Base-by-base conservation (phyloP, 805 yeast genomes). In the Blastobotrys terrestris region DNA sequence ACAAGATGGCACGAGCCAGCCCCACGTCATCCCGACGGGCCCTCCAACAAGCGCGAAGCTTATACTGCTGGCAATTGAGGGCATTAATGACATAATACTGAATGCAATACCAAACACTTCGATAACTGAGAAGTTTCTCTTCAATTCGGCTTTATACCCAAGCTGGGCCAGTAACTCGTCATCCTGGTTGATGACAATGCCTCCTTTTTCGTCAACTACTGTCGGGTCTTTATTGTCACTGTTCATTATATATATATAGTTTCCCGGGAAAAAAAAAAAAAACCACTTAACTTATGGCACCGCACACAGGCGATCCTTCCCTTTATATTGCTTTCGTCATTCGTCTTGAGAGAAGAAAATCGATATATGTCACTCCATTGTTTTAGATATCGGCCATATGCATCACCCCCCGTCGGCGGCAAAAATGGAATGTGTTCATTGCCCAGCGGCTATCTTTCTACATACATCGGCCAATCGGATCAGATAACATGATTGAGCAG, bases 81-180 rank as follows among this genome's bases (percentile, higher is more conserved):
- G 72, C 43, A 84, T 69, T 47, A 84, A 67, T 7, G 88, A 86
- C 89, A 85, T 84, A 63, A 84, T 83, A 16, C 84, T 77, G 62
- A 82, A 84, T 2, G 88, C 86, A 53, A 84, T 79, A 53, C 87
- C 88, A 63, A 84, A 84, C 21, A 83, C 83, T 65, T 82, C 86
- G 44, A 81, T 54, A 1, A 84, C 78, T 1, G 83, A 73, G 62
- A 81, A 84, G 42, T 75, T 75, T 64, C 91, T 76, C 46, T 72
- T 73, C 50, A 84, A 69, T 61, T 85, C 90, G 62, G 83, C 85
- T 63, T 81, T 81, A 65, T 85, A 84, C 6, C 91, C 91, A 51
- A 85, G 78, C 56, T 80, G 80, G 53, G 63, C 63, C 49, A 69
- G 62, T 39, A 67, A 53, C 39, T 57, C 60, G 46, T 68, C 70